Evolutionary conservation across 2,329 filamentous ascomycete species (phyloP), one percentile per base, ranked within the genome.

Genomic region (Xylariomycetidae sp.): DNA sequence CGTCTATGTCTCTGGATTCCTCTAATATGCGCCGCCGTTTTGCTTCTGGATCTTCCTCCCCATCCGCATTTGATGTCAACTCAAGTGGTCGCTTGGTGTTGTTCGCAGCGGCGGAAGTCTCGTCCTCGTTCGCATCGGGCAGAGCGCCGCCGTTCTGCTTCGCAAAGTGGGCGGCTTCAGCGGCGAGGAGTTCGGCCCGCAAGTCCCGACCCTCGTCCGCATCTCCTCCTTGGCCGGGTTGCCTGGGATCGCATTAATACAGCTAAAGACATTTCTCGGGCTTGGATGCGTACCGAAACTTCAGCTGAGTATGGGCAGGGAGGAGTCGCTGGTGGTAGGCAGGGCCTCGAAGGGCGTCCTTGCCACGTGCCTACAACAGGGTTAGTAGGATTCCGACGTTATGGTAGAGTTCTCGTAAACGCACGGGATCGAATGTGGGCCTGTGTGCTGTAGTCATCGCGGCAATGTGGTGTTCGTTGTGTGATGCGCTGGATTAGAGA

Each of bases 291-390:
- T 74, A 80, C 68, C 87, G 78, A 57, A 82, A 84, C 66, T 98
- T 98, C 56, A 98, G 80, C 44, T 86, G 81, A 10, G 86, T 96
- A 61, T 98, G 84, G 19, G 92, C 92, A 20, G 92, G 90, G 10
- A 95, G 80, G 12, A 96, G 82, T 50, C 92, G 84, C 63, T 96
- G 90, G 59, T 98, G 92, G 68, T 95, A 96, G 50, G 88, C 90
- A 31, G 87, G 85, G 29, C 92, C 92, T 53, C 88, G 83, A 39
- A 88, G 82, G 52, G 89, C 87, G 64, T 98, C 92, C 71, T 95
- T 95, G 58, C 92, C 92, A 57, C 82, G 79, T 25, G 90, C 89
- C 84, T 88, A 44, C 35, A 41, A 43, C 43, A 9, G 15, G 25
- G 55, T 16, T 30, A 34, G 12, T 29, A 10, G 17, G 18, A 19